A percentile compares a stretch with the other conserved stretches of the same genome.
Evolutionary conservation across 495 filamentous ascomycete species (phyloP).

Genomic region (Aspergillus incahuasiensis): DNA sequence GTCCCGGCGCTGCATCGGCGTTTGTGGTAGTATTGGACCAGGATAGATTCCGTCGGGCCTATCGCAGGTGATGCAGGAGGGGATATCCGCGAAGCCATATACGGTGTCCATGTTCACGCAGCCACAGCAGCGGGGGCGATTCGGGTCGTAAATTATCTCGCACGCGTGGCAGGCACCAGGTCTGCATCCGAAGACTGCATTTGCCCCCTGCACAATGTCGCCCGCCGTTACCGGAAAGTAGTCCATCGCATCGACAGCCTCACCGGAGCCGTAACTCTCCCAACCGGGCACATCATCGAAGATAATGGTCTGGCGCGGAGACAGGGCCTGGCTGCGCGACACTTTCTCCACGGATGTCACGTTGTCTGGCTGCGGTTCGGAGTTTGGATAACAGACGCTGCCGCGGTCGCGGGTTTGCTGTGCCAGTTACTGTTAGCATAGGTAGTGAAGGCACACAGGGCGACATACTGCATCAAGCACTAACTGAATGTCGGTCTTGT

Average conservation of each 20-base stretch:
- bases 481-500: neutral
- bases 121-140: neutral
- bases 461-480: neutral
- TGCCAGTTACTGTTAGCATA: neutral
- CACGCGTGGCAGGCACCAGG: neutral
- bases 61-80: neutral
- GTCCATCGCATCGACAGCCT: neutral
- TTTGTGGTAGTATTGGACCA: neutral
- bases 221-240: neutral
- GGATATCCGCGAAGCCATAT: neutral
- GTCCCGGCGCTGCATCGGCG: neutral
- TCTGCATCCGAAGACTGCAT: neutral
- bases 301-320: neutral
- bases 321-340: neutral
- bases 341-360: neutral
- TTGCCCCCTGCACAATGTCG: neutral
- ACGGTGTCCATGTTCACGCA: neutral
- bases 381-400: neutral
- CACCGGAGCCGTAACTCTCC: neutral
- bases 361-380: neutral
- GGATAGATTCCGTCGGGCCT: neutral
- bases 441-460: neutral
- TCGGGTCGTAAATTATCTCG: neutral
- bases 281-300: neutral
- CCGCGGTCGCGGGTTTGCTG: neutral